These are phyloP conservation scores for Raphanus raphanistrum DNA, from an alignment of 345 rosid genomes.

Conservation along the genomic window DNA sequence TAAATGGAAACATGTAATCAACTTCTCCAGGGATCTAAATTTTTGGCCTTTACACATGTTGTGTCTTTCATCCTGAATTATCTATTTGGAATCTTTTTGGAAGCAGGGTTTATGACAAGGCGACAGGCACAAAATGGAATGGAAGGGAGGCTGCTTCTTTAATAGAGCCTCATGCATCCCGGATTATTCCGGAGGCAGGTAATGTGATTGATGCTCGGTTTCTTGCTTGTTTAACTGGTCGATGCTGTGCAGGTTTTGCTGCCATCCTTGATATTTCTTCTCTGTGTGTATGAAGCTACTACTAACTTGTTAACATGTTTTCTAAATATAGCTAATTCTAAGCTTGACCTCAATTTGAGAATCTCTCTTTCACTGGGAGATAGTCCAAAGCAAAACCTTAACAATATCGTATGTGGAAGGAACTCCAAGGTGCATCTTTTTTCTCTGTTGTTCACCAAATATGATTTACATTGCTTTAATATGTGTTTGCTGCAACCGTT, in stretches of 20 bases:
- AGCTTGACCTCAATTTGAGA: slow-evolving; percentile 84
- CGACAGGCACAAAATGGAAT: slow-evolving; percentile 68
- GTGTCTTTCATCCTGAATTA: slow-evolving; percentile 40
- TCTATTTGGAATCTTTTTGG: slow-evolving; percentile 46
- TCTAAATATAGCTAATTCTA: slow-evolving; percentile 32
- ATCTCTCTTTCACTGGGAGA: slow-evolving; percentile 57
- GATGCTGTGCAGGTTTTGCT: slow-evolving; percentile 12
- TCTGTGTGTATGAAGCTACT: slow-evolving; percentile 5
- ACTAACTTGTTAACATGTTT: background rate
- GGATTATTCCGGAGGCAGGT: slow-evolving; percentile 50
- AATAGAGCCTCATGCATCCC: slow-evolving; percentile 74
- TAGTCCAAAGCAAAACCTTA: slow-evolving; percentile 49
- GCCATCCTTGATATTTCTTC: background rate
- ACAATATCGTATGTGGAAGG: slow-evolving; percentile 38
- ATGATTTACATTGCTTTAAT: slow-evolving; percentile 2
- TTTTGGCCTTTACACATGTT: background rate
- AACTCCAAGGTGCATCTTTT: slow-evolving; percentile 50
- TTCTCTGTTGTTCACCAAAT: slow-evolving; percentile 2
- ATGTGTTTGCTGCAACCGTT: slow-evolving; percentile 16
- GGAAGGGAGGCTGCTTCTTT: slow-evolving; percentile 88
- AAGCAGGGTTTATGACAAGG: slow-evolving; percentile 69
- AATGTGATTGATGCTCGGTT: slow-evolving; percentile 38
- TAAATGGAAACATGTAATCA: slow-evolving; percentile 81
- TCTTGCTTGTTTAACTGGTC: slow-evolving; percentile 12
- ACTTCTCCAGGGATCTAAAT: slow-evolving; percentile 22